These are phyloP conservation scores for Trametes coccinea DNA, from an alignment of 768 basidiomycete species.

Conservation along the genomic window DNA sequence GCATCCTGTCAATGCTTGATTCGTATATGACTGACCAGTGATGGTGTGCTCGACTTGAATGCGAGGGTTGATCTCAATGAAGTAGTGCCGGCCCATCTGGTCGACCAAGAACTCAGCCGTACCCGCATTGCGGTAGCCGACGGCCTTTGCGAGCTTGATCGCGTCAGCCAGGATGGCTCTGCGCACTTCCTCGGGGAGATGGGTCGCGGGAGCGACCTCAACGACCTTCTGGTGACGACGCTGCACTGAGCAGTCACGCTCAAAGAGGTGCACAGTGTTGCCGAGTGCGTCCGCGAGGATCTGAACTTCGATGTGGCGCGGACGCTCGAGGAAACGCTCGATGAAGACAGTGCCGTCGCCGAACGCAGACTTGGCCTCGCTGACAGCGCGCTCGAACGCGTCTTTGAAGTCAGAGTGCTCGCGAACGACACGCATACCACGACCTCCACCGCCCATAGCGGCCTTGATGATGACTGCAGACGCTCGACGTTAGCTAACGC, in stretches of 20 bases:
- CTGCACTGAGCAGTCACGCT: conserved; percentile 99
- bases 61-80: conserved; percentile 99
- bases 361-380: conserved; percentile 94
- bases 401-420: conserved; percentile 90
- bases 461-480: conserved; percentile 94
- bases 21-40: conserved; percentile 60
- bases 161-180: conserved; percentile 88
- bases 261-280: conserved; percentile 97
- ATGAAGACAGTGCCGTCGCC: conserved; percentile 99
- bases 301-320: conserved; percentile 97
- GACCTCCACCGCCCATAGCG: conserved; percentile 97
- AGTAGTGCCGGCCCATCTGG: conserved; percentile 94
- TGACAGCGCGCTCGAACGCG: conserved; percentile 88
- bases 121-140: conserved; percentile 95
- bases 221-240: conserved; percentile 98
- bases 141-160: conserved; percentile 91
- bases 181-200: conserved; percentile 87
- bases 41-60: conserved; percentile 99
- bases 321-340: conserved; percentile 95
- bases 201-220: conserved; percentile 95
- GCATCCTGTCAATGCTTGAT: not conserved
- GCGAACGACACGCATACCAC: conserved; percentile 98
- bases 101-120: conserved; percentile 99
- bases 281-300: conserved; percentile 88
- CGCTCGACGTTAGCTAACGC: not conserved